Evolutionary conservation across 768 basidiomycete genomes (phyloP).

Genomic region (Mycena galericulata): DNA sequence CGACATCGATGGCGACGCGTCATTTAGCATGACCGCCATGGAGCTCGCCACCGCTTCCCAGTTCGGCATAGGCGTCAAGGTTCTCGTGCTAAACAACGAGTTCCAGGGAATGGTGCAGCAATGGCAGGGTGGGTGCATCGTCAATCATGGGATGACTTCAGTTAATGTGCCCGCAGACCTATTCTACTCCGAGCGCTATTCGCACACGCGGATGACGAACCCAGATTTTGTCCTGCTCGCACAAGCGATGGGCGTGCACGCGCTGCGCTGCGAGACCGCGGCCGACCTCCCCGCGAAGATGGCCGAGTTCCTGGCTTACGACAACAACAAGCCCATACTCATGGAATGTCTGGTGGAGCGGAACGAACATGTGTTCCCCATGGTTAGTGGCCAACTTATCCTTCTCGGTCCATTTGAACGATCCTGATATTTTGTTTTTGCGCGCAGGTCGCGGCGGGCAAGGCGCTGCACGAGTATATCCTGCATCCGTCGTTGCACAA

Average conservation of each 20-base stretch:
- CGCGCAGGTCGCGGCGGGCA: conserved; percentile 91
- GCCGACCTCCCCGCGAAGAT: conserved; percentile 93
- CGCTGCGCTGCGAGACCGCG: conserved; percentile 75
- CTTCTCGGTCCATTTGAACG: neutral
- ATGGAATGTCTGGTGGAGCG: conserved; percentile 91
- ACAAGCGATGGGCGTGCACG: conserved; percentile 92
- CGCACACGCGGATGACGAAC: conserved; percentile 95
- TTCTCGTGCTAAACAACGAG: conserved; percentile 93
- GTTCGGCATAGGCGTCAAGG: conserved; percentile 94
- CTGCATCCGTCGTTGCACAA: conserved; percentile 69
- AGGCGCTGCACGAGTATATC: conserved; percentile 93
- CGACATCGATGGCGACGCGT: conserved; percentile 98
- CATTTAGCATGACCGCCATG: conserved; percentile 99
- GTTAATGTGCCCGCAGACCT: conserved; percentile 63
- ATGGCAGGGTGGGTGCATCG: conserved; percentile 85
- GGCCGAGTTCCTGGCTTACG: conserved; percentile 99
- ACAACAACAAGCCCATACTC: conserved; percentile 85
- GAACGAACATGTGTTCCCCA: conserved; percentile 91
- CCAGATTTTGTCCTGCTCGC: conserved; percentile 95
- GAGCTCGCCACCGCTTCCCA: conserved; percentile 95
- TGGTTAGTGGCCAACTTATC: conserved; percentile 73
- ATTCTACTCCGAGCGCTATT: conserved; percentile 97
- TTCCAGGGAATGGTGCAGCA: conserved; percentile 99
- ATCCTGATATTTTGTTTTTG: neutral
- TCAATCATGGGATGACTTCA: neutral